phyloP scores from a whole-genome alignment of 192 early-diverging fungal species.

The Jimgerdemannia flammicorona region DNA sequence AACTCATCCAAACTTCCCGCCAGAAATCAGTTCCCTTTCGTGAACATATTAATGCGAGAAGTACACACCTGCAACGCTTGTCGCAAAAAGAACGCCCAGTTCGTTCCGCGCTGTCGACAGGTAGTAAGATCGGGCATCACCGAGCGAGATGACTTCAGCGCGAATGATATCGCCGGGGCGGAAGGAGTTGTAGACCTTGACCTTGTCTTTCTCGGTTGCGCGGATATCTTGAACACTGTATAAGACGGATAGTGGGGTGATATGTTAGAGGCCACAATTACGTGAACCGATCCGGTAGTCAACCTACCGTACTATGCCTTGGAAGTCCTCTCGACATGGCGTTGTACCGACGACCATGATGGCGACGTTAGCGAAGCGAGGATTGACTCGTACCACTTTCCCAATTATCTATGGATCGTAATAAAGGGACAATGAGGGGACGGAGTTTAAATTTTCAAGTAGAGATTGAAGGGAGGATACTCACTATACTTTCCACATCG shows the following conservation, averaged over 20 bases:
- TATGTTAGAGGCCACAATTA: no score
- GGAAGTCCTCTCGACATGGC: constrained; percentile 83
- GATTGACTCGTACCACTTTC: constrained; percentile 87
- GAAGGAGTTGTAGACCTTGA: constrained; percentile 88
- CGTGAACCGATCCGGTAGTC: not conserved
- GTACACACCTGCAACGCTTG: constrained; percentile 66
- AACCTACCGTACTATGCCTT: constrained; percentile 73
- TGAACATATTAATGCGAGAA: no score
- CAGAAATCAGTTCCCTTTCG: no score
- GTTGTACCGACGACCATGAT: constrained; percentile 87
- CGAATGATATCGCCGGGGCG: constrained; percentile 92
- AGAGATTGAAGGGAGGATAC: no score
- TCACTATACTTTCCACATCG: constrained; percentile 61
- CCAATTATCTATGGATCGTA: constrained; percentile 57
- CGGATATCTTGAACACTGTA: constrained; percentile 86
- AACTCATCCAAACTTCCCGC: no score
- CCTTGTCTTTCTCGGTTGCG: constrained; percentile 91
- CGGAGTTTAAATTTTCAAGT: no score
- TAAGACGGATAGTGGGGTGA: no score
- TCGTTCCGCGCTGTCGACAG: constrained; percentile 92
- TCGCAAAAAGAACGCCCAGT: constrained; percentile 90
- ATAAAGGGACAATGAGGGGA: not conserved
- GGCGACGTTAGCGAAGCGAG: constrained; percentile 77
- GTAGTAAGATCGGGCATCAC: constrained; percentile 88
- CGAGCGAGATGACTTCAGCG: constrained; percentile 85